phyloP scores from a whole-genome alignment of 805 yeast species.

The Kregervanrija pseudodelftensis region DNA sequence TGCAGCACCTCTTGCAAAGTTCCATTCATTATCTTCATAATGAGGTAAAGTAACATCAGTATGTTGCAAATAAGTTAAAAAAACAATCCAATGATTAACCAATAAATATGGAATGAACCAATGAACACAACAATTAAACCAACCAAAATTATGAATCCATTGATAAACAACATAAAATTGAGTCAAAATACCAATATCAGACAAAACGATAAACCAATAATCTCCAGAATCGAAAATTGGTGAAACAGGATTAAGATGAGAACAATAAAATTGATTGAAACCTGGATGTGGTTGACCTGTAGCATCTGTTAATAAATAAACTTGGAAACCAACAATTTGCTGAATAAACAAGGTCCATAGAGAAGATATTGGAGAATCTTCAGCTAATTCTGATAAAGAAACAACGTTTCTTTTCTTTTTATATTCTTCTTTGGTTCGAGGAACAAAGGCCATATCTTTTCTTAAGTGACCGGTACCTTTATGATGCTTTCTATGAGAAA shows the following conservation, averaged over 20 bases:
- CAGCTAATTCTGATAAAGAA: conserved; percentile 38
- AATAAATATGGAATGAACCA: conserved; percentile 54
- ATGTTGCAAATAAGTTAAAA: conserved; percentile 57
- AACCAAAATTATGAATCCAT: conserved; percentile 43
- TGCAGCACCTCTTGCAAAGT: conserved; percentile 61
- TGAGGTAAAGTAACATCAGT: conserved; percentile 56
- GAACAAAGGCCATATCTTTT: conserved; percentile 55
- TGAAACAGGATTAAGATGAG: conserved; percentile 49
- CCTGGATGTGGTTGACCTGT: conserved; percentile 48
- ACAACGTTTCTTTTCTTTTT: conserved; percentile 27
- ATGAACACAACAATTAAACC: conserved; percentile 42
- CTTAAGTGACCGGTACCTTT: conserved; percentile 56
- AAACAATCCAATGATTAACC: conserved; percentile 62
- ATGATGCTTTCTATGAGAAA: conserved; percentile 54
- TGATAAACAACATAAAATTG: conserved; percentile 40
- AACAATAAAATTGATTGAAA: conserved; percentile 32
- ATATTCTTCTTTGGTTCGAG: conserved; percentile 43
- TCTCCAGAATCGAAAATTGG: conserved; percentile 49
- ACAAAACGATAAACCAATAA: conserved; percentile 46
- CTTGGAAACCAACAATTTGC: conserved; percentile 50
- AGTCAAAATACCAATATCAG: conserved; percentile 48
- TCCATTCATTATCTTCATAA: conserved; percentile 50
- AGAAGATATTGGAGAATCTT: conserved; percentile 48
- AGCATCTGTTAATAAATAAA: conserved; percentile 44
- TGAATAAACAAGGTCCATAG: conserved; percentile 39